Evolutionary conservation across 371 early-diverging fungal species (phyloP).

Genomic region (Blakeslea trispora): DNA sequence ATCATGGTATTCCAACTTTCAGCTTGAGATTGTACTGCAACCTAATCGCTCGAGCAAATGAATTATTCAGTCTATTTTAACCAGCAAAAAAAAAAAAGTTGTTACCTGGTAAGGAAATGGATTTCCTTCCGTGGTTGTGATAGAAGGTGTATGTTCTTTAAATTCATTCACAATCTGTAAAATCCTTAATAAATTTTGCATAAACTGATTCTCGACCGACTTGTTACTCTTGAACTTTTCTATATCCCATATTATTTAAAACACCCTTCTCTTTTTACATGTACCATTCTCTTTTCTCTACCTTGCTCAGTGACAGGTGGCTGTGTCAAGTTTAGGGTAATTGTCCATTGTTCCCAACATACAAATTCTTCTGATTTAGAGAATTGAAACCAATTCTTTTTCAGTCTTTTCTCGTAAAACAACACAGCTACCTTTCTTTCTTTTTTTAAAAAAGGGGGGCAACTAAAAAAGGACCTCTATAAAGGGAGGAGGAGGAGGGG

Average conservation of each 20-base stretch:
- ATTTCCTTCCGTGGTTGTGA: constrained; percentile 76
- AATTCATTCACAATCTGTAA: constrained; percentile 74
- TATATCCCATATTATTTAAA: neutral
- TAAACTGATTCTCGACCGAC: constrained; percentile 44
- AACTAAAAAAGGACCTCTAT: no score
- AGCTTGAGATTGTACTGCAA: constrained; percentile 40
- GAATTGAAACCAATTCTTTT: constrained; percentile 78
- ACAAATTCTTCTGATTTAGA: constrained; percentile 77
- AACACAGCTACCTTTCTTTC: constrained; percentile 55
- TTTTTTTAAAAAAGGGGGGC: no score
- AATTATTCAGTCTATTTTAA: no score
- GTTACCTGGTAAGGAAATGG: constrained; percentile 87
- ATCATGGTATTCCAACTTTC: constrained; percentile 51
- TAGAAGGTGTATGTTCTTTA: constrained; percentile 90
- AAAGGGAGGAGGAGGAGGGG: no score
- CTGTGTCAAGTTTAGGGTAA: constrained; percentile 60
- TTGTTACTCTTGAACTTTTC: constrained; percentile 43
- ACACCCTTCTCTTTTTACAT: no score
- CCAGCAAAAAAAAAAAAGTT: neutral
- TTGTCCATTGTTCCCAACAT: constrained; percentile 90
- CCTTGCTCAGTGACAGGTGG: constrained; percentile 66
- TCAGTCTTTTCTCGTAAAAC: constrained; percentile 80
- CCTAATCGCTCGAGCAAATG: no score
- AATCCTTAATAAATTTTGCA: constrained; percentile 60
- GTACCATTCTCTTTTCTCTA: constrained; percentile 21